Base-by-base conservation (phyloP, 192 early-diverging fungal genomes). In the Phlyctochytrium planicorne region DNA sequence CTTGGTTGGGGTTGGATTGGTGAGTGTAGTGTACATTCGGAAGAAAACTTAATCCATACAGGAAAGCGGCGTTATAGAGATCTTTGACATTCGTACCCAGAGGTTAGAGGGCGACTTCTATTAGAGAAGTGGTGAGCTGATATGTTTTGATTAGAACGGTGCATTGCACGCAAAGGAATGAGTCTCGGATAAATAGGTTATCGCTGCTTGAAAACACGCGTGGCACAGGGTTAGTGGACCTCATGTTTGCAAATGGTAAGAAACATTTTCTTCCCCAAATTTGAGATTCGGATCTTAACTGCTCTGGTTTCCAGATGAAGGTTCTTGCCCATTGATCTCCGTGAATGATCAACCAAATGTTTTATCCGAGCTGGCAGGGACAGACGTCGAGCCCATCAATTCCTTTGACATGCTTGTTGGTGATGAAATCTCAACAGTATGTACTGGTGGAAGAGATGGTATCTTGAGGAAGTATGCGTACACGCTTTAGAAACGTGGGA, bases 21-120 rank as follows among this genome's bases (percentile, higher is more conserved):
- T 47, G 20, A 14, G 6, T 14, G 6, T 20, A 14, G 20, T 47
- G 6, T 47, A 14, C 20, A 6, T 47, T 47, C 6, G 20, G 20
- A 14, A 47, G 6, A 20, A 14, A 14, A 6, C 20, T 6, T 14
- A 6, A 14, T 20, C 40, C 10, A 6, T 47, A 14, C 20, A 47
- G 40, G 40, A 47, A 20, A 47, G 40, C 40, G 40, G 40, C 40
- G 40, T 47, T 47, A 47, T 47, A 6, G 40, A 47, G 40, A 47
- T 47, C 20, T 47, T 47, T 20, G 40, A 47, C 40, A 14, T 47
- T 6, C 40, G 40, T 6, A 20, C 40, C 40, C 40, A 47, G 40
- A 47, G 20, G 40, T 47, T 14, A 47, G 40, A 14, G 40, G 40
- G 20, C 20, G 20, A 14, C 40, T 47, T n/a, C n/a, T n/a, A n/a